A percentile compares a stretch with the other conserved stretches of the same genome.
These are phyloP conservation scores for Boletellus deceptivus DNA, from an alignment of 1,284 basidiomycete species.

Conservation along the genomic window DNA sequence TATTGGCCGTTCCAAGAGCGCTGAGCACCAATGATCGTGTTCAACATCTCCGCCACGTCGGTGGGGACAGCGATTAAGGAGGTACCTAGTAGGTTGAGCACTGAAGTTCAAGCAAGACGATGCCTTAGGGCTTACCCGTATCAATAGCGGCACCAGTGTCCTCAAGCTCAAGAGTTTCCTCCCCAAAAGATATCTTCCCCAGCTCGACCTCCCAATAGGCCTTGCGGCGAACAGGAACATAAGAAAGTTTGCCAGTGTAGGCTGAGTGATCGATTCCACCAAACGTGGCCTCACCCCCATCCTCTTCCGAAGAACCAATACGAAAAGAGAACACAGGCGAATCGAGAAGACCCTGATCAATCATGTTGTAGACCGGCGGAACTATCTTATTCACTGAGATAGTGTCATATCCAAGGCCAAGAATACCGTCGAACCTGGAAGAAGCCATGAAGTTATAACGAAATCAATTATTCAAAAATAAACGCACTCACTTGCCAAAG, in stretches of 20 bases:
- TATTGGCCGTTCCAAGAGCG: slow-evolving; percentile 96
- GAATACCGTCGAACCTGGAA: slow-evolving; percentile 88
- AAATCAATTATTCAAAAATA: background rate
- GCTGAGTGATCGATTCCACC: slow-evolving; percentile 86
- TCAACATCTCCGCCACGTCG: slow-evolving; percentile 97
- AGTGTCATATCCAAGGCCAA: slow-evolving; percentile 94
- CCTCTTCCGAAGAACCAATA: slow-evolving; percentile 81
- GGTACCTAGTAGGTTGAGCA: slow-evolving; percentile 55
- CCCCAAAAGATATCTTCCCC: slow-evolving; percentile 80
- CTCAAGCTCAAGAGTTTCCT: slow-evolving; percentile 83
- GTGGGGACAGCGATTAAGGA: slow-evolving; percentile 90
- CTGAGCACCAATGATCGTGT: slow-evolving; percentile 91
- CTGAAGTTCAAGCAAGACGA: background rate
- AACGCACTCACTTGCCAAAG: slow-evolving; percentile 85
- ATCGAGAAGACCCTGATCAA: slow-evolving; percentile 82
- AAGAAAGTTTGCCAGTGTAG: slow-evolving; percentile 82
- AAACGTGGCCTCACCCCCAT: slow-evolving; percentile 92
- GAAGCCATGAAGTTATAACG: slow-evolving; percentile 3
- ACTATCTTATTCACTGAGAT: slow-evolving; percentile 94
- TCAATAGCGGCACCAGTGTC: slow-evolving; percentile 96
- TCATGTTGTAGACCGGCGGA: slow-evolving; percentile 96
- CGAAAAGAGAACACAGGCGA: slow-evolving; percentile 94
- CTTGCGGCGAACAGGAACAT: slow-evolving; percentile 92
- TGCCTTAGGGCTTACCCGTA: slow-evolving; percentile 59
- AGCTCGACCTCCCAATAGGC: slow-evolving; percentile 99